phyloP scores from a whole-genome alignment of 768 basidiomycete genomes.

The Cyathus striatus region DNA sequence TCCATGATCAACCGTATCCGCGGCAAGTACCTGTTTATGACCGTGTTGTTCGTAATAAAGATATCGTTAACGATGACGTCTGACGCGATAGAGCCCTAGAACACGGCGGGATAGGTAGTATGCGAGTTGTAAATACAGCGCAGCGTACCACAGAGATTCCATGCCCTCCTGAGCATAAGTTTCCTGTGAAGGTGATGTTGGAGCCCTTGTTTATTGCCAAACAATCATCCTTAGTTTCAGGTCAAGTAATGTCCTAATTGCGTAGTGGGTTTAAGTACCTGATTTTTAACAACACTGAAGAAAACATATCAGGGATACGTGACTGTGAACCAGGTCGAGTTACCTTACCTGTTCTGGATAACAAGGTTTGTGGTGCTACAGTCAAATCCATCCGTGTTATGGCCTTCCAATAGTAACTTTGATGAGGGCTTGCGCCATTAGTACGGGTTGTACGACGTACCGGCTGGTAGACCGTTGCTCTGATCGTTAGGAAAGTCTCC shows the following conservation, averaged over 20 bases:
- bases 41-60: slow-evolving; percentile 43
- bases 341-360: slow-evolving; percentile 34
- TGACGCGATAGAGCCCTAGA: slow-evolving; percentile 53
- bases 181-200: slow-evolving; percentile 43
- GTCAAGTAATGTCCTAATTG: too few species aligned
- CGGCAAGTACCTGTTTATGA: slow-evolving; percentile 46
- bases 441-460: slow-evolving; percentile 8
- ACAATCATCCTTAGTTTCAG: slow-evolving; percentile 54
- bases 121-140: background rate
- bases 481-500: slow-evolving; percentile 47
- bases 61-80: slow-evolving; percentile 40
- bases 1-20: background rate
- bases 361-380: slow-evolving; percentile 26
- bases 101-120: background rate
- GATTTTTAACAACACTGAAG: slow-evolving; percentile 22
- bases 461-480: slow-evolving; percentile 44
- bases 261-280: too few species aligned
- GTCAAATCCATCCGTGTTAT: slow-evolving; percentile 51
- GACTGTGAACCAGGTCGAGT: background rate
- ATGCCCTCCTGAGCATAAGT: slow-evolving; percentile 56
- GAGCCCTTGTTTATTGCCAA: slow-evolving; percentile 43
- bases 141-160: slow-evolving; percentile 62
- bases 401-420: slow-evolving; percentile 16
- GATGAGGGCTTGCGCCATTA: background rate
- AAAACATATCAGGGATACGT: background rate